These are phyloP conservation scores for Hydnomerulius pinastri DNA, from an alignment of 768 basidiomycete genomes.

Conservation along the genomic window DNA sequence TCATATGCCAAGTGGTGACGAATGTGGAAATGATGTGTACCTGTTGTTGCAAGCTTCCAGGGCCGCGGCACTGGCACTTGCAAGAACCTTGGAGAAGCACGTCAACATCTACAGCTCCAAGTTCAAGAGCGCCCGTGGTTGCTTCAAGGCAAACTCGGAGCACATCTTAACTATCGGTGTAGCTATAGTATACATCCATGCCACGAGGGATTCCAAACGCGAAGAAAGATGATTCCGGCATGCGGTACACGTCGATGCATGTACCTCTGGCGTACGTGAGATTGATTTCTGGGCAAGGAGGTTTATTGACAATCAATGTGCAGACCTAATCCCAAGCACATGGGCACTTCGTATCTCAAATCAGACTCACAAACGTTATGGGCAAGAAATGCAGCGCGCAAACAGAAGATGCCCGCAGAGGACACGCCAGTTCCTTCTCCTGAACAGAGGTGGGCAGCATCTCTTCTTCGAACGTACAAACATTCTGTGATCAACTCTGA, in stretches of 20 bases:
- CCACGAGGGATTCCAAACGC: constrained; percentile 82
- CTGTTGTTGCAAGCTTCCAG: neutral
- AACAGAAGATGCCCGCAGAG: constrained; percentile 46
- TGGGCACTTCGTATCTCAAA: constrained; percentile 77
- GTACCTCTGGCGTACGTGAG: constrained; percentile 70
- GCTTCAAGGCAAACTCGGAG: no score
- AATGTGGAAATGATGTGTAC: constrained; percentile 14
- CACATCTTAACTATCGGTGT: no score
- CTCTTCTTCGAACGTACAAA: constrained; percentile 4
- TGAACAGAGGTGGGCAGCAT: constrained; percentile 48
- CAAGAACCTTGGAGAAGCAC: no score
- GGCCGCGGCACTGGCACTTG: no score
- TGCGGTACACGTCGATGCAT: constrained; percentile 80
- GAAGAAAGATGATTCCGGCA: constrained; percentile 77
- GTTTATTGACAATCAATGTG: constrained; percentile 12
- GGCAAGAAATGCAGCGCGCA: constrained; percentile 63
- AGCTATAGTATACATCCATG: constrained; percentile 45
- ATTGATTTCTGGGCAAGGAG: constrained; percentile 2
- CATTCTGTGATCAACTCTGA: constrained; percentile 30
- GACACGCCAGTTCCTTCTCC: constrained; percentile 37
- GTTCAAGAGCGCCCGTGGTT: no score
- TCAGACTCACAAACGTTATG: constrained; percentile 73
- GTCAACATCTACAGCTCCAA: no score
- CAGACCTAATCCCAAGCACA: constrained; percentile 81
- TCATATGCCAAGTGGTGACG: no score